Evolutionary conservation across 1,139 yeast genomes (phyloP).

Genomic region (Arxiozyma slooffiae): DNA sequence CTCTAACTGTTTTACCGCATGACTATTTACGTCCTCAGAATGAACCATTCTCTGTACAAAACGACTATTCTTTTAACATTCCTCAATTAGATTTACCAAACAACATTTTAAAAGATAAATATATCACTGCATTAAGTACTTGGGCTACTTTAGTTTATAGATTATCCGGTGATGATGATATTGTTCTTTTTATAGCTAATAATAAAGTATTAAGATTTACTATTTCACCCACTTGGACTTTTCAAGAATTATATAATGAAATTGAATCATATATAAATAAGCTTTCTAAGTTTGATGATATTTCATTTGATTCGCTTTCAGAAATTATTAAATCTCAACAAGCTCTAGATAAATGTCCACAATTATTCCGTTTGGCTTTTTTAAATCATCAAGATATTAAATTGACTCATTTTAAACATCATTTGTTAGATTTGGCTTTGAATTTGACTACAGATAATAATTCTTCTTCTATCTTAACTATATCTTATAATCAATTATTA

Average conservation of each 20-base stretch:
- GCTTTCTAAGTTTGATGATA: slow-evolving; percentile 36
- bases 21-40: slow-evolving; percentile 77
- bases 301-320: slow-evolving; percentile 51
- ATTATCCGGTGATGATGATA: slow-evolving; percentile 88
- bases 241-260: slow-evolving; percentile 37
- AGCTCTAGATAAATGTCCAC: slow-evolving; percentile 49
- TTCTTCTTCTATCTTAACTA: slow-evolving; percentile 11
- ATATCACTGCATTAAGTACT: slow-evolving; percentile 52
- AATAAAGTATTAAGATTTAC: slow-evolving; percentile 48
- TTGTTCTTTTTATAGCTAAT: slow-evolving; percentile 65
- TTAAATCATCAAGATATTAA: slow-evolving; percentile 11
- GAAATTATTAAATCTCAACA: slow-evolving; percentile 40
- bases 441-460: slow-evolving; percentile 14
- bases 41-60: slow-evolving; percentile 58
- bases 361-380: slow-evolving; percentile 39
- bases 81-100: slow-evolving; percentile 26
- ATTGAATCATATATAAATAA: slow-evolving; percentile 27
- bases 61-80: slow-evolving; percentile 35
- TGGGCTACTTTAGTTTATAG: slow-evolving; percentile 67
- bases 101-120: slow-evolving; percentile 31
- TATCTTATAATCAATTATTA: slow-evolving; percentile 60
- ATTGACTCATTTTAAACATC: slow-evolving; percentile 20
- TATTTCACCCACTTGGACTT: slow-evolving; percentile 44
- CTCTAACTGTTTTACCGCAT: slow-evolving; percentile 77
- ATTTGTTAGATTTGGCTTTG: slow-evolving; percentile 23